Base-by-base conservation (phyloP, 495 filamentous ascomycete species). In the Melanomma pulvis-pyrius region DNA sequence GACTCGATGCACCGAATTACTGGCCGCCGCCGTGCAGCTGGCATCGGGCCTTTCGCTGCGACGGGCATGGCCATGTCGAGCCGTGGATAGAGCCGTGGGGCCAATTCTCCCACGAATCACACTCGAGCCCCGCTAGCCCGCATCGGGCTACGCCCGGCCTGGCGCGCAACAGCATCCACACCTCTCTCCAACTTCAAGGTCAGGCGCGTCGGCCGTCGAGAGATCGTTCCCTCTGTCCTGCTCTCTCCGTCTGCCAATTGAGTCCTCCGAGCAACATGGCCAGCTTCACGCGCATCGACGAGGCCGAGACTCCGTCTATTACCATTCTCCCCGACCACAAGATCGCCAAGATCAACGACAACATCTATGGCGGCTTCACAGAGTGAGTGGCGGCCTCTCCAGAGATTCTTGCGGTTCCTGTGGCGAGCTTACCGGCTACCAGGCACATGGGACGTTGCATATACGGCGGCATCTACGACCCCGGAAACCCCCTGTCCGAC, bases 361-460 rank as follows among this genome's bases (percentile, higher is more conserved):
- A 88, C 69, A 89, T 87, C 70, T 91, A 91, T 81, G 86, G 87
- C 47, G 88, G 88, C 11, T 92, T 92, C 72, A 88, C 86, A 57
- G 89, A 91, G 88, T 90, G 78, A 72, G 79, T 19, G 15, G 32
- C 39, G 19, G 39, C 13, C 8, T 8, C 34, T 62, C 19, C 12
- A 50, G 9, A 6, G 47, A 1, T 25, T 4, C 30, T 55, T 19
- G 24, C 4, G 12, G 56, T 11, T 32, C 2, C 11, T 41, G 17
- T 1, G 1, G 19, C 17, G 39, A 12, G 54, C 61, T 66, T 15
- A 62, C 55, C 48, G 22, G 48, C 55, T 47, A 30, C 4, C 59
- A 90, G 88, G 73, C 89, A 92, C 69, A 91, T 91, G 88, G 90
- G 89, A 48, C 83, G 90, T 47, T 93, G 90, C 77, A 91, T 93